phyloP scores from a whole-genome alignment of 2,329 filamentous ascomycete species.

The Alternaria rosae region DNA sequence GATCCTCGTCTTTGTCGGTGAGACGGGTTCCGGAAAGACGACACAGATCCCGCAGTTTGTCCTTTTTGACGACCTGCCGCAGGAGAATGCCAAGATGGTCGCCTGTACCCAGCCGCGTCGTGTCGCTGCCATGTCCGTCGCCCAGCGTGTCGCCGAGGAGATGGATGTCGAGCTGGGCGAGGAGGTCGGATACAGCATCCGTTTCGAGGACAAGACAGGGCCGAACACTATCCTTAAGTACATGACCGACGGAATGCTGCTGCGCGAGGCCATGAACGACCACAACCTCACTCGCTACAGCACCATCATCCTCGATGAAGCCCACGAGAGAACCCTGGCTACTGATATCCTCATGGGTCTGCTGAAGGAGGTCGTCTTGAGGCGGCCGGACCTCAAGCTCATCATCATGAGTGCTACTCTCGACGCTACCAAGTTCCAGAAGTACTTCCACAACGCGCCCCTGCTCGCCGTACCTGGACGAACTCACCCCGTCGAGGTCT shows the following conservation, averaged over 20 bases:
- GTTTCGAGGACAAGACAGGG: conserved; percentile 93
- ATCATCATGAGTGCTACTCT: conserved; percentile 97
- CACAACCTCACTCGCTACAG: conserved; percentile 89
- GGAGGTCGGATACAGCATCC: conserved; percentile 96
- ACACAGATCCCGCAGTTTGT: conserved; percentile 99
- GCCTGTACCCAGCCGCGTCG: conserved; percentile 97
- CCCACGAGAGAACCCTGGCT: conserved; percentile 94
- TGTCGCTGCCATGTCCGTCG: conserved; percentile 97
- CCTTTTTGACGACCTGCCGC: conserved; percentile 93
- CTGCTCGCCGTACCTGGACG: conserved; percentile 92
- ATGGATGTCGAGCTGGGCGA: conserved; percentile 89
- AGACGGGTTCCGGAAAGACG: conserved; percentile 99
- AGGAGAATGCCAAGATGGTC: conserved; percentile 84
- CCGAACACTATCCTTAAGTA: conserved; percentile 95
- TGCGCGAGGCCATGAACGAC: conserved; percentile 93
- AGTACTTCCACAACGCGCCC: conserved; percentile 94
- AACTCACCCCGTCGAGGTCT: conserved; percentile 96
- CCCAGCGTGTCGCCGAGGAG: conserved; percentile 95
- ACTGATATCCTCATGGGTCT: conserved; percentile 95
- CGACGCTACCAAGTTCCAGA: conserved; percentile 97
- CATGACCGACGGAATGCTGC: conserved; percentile 99
- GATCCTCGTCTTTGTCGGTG: conserved; percentile 97
- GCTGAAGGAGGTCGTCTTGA: conserved; percentile 89
- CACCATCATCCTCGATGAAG: conserved; percentile 97
- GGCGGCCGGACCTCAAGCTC: conserved; percentile 85